phyloP scores from a whole-genome alignment of 768 basidiomycete genomes.

The Chlorophyllum brunneum region DNA sequence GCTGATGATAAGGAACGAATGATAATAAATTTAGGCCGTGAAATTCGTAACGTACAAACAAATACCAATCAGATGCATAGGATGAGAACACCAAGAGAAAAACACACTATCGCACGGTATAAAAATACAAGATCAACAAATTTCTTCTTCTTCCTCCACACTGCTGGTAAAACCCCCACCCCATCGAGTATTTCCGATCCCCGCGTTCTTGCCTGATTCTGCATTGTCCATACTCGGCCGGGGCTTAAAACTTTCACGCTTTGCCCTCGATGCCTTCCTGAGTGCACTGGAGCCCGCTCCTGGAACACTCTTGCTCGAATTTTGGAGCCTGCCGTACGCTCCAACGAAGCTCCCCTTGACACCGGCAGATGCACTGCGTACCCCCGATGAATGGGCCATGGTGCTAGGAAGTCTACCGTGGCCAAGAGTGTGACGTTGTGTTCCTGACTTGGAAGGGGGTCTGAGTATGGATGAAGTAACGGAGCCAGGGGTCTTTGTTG shows the following conservation, averaged over 20 bases:
- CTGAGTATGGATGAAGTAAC: conserved; percentile 29
- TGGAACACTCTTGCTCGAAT: conserved; percentile 16
- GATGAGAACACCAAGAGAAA: conserved; percentile 8
- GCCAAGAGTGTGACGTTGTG: conserved; percentile 51
- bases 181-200: conserved; percentile 24
- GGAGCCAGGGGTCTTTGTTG: conserved; percentile 32
- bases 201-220: conserved; percentile 25
- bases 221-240: conserved; percentile 63
- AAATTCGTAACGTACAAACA: conserved; percentile 11
- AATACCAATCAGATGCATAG: conserved; percentile 9
- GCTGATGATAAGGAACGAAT: too few species aligned
- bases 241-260: conserved; percentile 81
- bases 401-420: conserved; percentile 47
- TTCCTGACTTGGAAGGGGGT: conserved; percentile 44
- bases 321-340: conserved; percentile 18
- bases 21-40: conserved; percentile 7
- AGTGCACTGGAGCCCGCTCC: conserved; percentile 27
- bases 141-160: conserved; percentile 46
- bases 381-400: conserved; percentile 20
- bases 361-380: conserved; percentile 16
- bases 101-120: conserved; percentile 14
- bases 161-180: conserved; percentile 30
- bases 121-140: conserved; percentile 23
- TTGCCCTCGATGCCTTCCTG: conserved; percentile 49
- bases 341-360: neutral